phyloP scores from a whole-genome alignment of 148 eudicot genomes.

The Gaultheria prostrata region DNA sequence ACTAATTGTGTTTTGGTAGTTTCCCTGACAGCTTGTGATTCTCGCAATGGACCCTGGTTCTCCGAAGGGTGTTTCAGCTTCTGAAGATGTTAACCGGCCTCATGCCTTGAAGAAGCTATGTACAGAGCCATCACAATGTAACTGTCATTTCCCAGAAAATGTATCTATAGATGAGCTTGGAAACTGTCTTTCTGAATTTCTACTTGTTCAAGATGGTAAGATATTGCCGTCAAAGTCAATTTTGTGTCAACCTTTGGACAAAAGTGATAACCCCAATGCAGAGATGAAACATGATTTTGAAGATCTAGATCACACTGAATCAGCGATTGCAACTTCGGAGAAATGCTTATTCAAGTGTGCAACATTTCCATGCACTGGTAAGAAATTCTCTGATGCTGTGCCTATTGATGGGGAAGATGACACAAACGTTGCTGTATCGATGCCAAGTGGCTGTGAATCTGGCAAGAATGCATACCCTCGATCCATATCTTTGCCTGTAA shows the following conservation, averaged over 20 bases:
- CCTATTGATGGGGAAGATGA: constrained; percentile 22
- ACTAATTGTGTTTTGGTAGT: constrained; percentile 10
- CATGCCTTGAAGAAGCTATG: constrained; percentile 20
- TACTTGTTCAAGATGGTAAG: constrained; percentile 32
- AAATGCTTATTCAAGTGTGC: constrained; percentile 45
- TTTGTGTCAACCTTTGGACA: constrained; percentile 15
- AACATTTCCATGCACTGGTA: constrained; percentile 37
- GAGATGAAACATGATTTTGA: constrained; percentile 25
- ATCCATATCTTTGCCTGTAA: constrained; percentile 60
- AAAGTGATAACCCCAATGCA: constrained; percentile 24
- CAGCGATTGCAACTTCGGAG: constrained; percentile 23
- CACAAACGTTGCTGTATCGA: constrained; percentile 12
- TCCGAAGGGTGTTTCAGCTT: constrained; percentile 18
- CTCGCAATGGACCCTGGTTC: constrained; percentile 41
- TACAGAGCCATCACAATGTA: constrained; percentile 17
- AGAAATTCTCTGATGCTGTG: constrained; percentile 4
- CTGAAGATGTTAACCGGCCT: constrained; percentile 21
- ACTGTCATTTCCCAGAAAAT: constrained; percentile 17
- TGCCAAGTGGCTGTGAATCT: constrained; percentile 13
- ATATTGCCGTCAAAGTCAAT: constrained; percentile 12
- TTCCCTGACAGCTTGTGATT: constrained; percentile 15
- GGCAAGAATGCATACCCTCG: constrained; percentile 14
- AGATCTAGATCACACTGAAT: constrained; percentile 14
- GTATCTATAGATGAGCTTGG: constrained; percentile 39
- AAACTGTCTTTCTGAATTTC: constrained; percentile 26